Percentiles rank a stretch among this genome's conserved stretches.
Conservation (phyloP, 306 rosid species). For the Pachyrhizus erosus region DNA sequence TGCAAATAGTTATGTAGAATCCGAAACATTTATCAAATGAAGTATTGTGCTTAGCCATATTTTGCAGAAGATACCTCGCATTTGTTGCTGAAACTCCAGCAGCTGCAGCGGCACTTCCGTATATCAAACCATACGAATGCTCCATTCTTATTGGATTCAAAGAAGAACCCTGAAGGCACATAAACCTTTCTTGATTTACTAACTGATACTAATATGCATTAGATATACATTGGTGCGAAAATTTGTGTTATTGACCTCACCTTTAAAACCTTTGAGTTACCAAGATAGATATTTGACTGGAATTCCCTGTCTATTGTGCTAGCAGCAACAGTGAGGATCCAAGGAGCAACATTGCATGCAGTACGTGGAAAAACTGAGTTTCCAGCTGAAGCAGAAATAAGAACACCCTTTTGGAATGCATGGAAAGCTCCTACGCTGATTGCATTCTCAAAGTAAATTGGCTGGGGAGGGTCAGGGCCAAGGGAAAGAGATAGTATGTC, state of each 20-base stretch:
- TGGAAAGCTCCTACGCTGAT: slow-evolving; percentile 67
- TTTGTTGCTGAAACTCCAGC: slow-evolving; percentile 56
- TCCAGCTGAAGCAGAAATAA: slow-evolving; percentile 80
- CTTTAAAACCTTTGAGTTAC: slow-evolving; percentile 67
- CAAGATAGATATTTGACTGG: slow-evolving; percentile 64
- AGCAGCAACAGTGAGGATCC: slow-evolving; percentile 86
- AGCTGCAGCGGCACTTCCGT: slow-evolving; percentile 68
- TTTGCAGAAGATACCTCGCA: slow-evolving; percentile 62
- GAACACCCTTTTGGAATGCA: slow-evolving; percentile 68
- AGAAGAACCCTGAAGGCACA: slow-evolving; percentile 61
- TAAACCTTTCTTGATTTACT: slow-evolving; percentile 4
- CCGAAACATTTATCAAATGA: slow-evolving; percentile 28
- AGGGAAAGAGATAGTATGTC: slow-evolving; percentile 76
- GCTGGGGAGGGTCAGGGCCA: slow-evolving; percentile 70
- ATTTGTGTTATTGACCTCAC: slow-evolving; percentile 42
- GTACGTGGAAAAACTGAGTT: slow-evolving; percentile 69
- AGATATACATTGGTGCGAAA: not conserved
- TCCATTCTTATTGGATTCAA: slow-evolving; percentile 71
- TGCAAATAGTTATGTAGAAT: not conserved
- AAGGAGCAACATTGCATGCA: slow-evolving; percentile 78
- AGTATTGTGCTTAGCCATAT: not conserved
- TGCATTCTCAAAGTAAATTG: slow-evolving; percentile 56
- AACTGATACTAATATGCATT: not conserved
- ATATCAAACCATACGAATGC: slow-evolving; percentile 51
- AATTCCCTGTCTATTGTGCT: slow-evolving; percentile 67